Evolutionary conservation across 2,329 filamentous ascomycete genomes (phyloP).

Genomic region (Exserohilum turcica): DNA sequence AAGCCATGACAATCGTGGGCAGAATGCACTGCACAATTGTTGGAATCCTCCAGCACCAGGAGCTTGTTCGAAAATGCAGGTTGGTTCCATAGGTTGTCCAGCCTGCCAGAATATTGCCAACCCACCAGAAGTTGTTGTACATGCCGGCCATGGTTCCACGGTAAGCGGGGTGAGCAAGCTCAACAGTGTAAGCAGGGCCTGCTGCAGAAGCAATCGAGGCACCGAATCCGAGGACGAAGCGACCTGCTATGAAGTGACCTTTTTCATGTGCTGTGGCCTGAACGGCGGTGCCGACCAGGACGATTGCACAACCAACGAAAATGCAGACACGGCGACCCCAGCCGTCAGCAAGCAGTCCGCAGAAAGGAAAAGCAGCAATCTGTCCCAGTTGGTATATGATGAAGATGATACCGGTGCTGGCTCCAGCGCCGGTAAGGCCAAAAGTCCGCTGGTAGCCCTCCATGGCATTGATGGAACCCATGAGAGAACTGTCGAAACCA

Average conservation of each 20-base stretch:
- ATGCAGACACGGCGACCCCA: constrained; percentile 61
- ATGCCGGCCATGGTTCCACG: constrained; percentile 65
- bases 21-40: constrained; percentile 39
- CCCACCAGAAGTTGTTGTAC: constrained; percentile 55
- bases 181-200: constrained; percentile 63
- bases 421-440: constrained; percentile 54
- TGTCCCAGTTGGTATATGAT: constrained; percentile 56
- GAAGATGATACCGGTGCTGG: constrained; percentile 56
- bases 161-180: constrained; percentile 65
- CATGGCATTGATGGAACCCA: constrained; percentile 61
- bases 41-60: constrained; percentile 59
- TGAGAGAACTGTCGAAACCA: constrained; percentile 46
- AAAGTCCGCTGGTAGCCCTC: constrained; percentile 57
- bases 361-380: constrained; percentile 57
- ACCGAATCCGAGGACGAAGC: constrained; percentile 54
- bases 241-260: constrained; percentile 59
- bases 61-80: constrained; percentile 47
- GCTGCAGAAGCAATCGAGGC: constrained; percentile 62
- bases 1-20: constrained; percentile 50
- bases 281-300: constrained; percentile 59
- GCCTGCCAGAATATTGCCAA: constrained; percentile 60
- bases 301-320: constrained; percentile 60
- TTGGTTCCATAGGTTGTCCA: constrained; percentile 56
- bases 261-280: constrained; percentile 55
- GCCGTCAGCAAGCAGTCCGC: constrained; percentile 48